Evolutionary conservation across 2,329 filamentous ascomycete species (phyloP).

Genomic region (Arachnomyces sp.): DNA sequence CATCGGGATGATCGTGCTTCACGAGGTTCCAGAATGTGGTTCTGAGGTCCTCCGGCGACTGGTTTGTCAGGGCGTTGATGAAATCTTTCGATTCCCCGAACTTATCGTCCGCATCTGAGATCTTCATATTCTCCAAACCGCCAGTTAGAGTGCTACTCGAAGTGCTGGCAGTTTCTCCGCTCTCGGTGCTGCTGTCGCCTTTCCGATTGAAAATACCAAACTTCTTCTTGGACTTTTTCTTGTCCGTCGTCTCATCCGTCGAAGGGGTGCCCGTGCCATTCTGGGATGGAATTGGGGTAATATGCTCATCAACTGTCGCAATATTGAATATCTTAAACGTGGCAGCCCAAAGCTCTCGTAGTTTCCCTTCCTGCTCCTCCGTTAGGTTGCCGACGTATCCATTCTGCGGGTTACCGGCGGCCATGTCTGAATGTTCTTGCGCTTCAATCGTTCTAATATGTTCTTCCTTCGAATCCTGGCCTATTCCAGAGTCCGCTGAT

Average conservation of each 20-base stretch:
- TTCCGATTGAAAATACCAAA: slow-evolving; percentile 60
- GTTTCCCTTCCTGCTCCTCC: slow-evolving; percentile 76
- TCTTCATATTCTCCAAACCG: slow-evolving; percentile 27
- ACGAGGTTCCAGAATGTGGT: slow-evolving; percentile 85
- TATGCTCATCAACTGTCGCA: slow-evolving; percentile 17
- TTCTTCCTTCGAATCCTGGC: too few species aligned
- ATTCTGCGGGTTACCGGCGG: slow-evolving; percentile 37
- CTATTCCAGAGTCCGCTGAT: too few species aligned
- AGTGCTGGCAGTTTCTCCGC: slow-evolving; percentile 27
- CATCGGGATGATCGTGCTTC: slow-evolving; percentile 91
- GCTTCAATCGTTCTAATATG: too few species aligned
- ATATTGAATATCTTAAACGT: slow-evolving; percentile 66
- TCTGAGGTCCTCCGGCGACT: slow-evolving; percentile 69
- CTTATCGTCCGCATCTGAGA: slow-evolving; percentile 67
- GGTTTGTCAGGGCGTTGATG: slow-evolving; percentile 67
- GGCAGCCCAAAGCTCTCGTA: slow-evolving; percentile 76
- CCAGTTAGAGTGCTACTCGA: slow-evolving; percentile 32
- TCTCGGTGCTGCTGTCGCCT: slow-evolving; percentile 44
- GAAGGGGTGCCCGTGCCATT: slow-evolving; percentile 18
- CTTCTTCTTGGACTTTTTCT: slow-evolving; percentile 67
- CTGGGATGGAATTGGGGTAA: slow-evolving; percentile 15
- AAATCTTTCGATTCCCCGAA: slow-evolving; percentile 85
- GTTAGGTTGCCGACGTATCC: slow-evolving; percentile 83
- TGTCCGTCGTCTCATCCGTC: slow-evolving; percentile 25
- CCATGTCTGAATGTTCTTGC: slow-evolving; percentile 9